These are phyloP conservation scores for Eimeria nieschulzi DNA, from an alignment of 169 alveolate species.

Conservation along the genomic window DNA sequence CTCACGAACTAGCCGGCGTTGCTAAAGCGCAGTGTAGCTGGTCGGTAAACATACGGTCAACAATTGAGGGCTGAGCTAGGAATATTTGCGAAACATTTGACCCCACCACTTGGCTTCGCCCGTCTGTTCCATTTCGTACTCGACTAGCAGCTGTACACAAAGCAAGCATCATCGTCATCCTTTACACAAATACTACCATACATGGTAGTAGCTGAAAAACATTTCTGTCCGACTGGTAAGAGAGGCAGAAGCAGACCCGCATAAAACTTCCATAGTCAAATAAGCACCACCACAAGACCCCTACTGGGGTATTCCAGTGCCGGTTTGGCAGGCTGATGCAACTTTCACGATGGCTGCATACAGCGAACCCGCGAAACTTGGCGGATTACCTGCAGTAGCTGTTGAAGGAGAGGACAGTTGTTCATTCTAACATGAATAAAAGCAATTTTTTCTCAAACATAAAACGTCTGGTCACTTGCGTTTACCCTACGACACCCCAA, in stretches of 20 bases:
- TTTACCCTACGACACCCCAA: not conserved
- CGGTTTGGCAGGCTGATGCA: too few relatives aligned
- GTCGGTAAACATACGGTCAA: conserved; percentile 13
- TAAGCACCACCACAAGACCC: too few relatives aligned
- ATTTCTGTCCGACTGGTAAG: not conserved
- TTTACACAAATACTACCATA: not conserved
- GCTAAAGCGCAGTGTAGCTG: not conserved
- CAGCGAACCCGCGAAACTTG: not conserved
- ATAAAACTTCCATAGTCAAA: not conserved
- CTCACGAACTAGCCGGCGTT: not conserved
- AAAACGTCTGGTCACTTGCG: not conserved
- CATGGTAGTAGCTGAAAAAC: not conserved
- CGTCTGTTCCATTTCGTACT: conserved; percentile 11
- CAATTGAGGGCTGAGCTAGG: conserved; percentile 40
- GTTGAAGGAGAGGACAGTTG: not conserved
- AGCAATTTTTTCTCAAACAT: not conserved
- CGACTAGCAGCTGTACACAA: not conserved
- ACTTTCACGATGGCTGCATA: too few relatives aligned
- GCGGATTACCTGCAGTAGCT: too few relatives aligned
- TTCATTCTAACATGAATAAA: not conserved
- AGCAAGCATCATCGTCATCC: not conserved
- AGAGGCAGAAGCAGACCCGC: not conserved
- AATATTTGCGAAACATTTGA: conserved; percentile 47
- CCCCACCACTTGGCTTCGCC: conserved; percentile 31
- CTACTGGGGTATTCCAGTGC: too few relatives aligned